These are phyloP conservation scores for Kandelia obovata DNA, from an alignment of 345 rosid genomes.

Conservation along the genomic window DNA sequence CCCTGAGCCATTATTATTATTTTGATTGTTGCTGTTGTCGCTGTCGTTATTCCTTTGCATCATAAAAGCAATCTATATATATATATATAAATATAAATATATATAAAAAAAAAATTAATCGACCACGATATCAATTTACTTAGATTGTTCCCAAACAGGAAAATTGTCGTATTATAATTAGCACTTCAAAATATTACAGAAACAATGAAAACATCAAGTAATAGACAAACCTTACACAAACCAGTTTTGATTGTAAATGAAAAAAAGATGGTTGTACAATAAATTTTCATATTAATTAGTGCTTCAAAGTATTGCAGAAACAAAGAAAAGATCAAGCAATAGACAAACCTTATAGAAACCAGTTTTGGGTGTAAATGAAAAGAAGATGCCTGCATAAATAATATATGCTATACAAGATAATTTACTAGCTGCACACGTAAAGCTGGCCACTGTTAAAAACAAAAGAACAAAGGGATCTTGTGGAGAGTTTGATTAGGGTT, in stretches of 20 bases:
- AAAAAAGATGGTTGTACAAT: constrained; percentile 23
- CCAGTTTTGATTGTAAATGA: not conserved
- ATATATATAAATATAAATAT: too few relatives aligned
- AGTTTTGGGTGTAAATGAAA: constrained; percentile 8
- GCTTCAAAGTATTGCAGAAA: too few relatives aligned
- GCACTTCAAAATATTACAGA: too few relatives aligned
- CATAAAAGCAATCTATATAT: not conserved
- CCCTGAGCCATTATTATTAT: constrained; percentile 6
- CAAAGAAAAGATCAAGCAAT: not conserved
- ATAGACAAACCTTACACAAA: constrained; percentile 12
- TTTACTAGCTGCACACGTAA: constrained; percentile 30
- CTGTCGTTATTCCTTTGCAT: constrained; percentile 27
- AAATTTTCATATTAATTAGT: too few relatives aligned
- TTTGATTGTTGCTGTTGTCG: not conserved
- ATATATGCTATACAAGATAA: constrained; percentile 13
- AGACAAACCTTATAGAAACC: constrained; percentile 12
- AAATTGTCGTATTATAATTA: not conserved
- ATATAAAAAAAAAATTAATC: not conserved
- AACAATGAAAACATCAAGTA: not conserved
- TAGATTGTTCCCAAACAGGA: not conserved
- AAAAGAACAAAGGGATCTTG: constrained; percentile 15
- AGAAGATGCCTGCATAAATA: constrained; percentile 27
- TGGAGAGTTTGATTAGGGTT: constrained; percentile 40
- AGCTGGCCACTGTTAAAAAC: constrained; percentile 22
- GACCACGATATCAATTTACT: not conserved